A percentile compares a stretch with the other conserved stretches of the same genome.
Conservation (phyloP, 805 yeast species). For the Lipomyces japonicus region DNA sequence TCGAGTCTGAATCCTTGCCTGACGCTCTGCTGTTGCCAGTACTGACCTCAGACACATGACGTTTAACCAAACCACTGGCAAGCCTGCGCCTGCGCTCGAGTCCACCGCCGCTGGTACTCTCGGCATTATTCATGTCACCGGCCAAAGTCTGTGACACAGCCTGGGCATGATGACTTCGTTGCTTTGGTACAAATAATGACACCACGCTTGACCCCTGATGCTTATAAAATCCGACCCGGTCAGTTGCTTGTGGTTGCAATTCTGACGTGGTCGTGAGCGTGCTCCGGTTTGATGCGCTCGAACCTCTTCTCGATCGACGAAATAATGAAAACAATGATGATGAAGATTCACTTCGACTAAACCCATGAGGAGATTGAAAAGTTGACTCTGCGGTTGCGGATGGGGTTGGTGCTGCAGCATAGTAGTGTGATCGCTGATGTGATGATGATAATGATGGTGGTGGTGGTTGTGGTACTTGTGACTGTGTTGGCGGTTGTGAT, state of each 20-base stretch:
- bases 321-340: background rate
- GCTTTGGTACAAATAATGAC: constrained; percentile 6
- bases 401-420: no score
- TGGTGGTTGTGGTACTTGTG: no score
- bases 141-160: background rate
- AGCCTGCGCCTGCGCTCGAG: constrained; percentile 17
- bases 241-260: background rate
- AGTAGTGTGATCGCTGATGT: no score
- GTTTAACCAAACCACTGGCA: constrained; percentile 16
- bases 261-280: background rate
- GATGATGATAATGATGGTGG: no score
- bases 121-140: background rate
- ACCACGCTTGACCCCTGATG: background rate
- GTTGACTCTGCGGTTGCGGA: no score
- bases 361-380: no score
- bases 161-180: background rate
- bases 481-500: no score
- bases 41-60: constrained; percentile 9
- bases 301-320: background rate
- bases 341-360: background rate
- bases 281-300: background rate
- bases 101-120: background rate
- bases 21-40: background rate
- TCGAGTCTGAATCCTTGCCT: background rate
- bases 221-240: background rate